Evolutionary conservation across 805 yeast genomes (phyloP), one percentile per base, ranked within the genome.

Genomic region (Metschnikowia arizonensis): DNA sequence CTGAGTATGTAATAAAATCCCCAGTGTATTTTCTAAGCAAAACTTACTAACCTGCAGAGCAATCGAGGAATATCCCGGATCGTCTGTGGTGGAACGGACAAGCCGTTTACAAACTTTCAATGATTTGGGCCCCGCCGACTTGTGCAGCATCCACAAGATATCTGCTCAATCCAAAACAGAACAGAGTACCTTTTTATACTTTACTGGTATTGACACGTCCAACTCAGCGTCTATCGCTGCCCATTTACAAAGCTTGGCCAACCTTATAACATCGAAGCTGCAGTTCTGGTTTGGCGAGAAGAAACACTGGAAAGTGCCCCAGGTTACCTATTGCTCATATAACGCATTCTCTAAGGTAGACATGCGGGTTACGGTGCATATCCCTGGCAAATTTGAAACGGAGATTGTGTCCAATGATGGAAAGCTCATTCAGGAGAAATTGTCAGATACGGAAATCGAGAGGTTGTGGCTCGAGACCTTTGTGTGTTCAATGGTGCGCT

Each of bases 231-330:
- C 89, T 1, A 81, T 86, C 44, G 90, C 91, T 9, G 89, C 89
- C 1, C 81, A 81, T 46, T 65, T 85, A 46, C 85, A 84, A 59
- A 76, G 79, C 5, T 61, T 86, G 51, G 83, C 88, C 28, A 85
- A 78, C 44, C 69, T 82, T 30, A 80, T 86, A 25, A 68, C 72
- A 11, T 63, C 76, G 21, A 79, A 77, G 47, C 67, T 77, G 26
- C 95, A 86, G 61, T 68, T 77, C 36, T 86, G 95, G 95, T 86
- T 85, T 66, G 89, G 90, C 11, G 87, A 82, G 58, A 75, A 73
- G 50, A 85, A 78, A 56, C 74, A 74, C 48, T 85, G 81, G 76
- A 81, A 79, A 54, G 87, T 86, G 9, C 78, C 81, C n/a, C 79
- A 82, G 57, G 80, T 86, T 37, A 78, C 85, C 0, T 83, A 82